These are phyloP conservation scores for Russula griseocarnosa DNA, from an alignment of 768 basidiomycete genomes.

Conservation along the genomic window DNA sequence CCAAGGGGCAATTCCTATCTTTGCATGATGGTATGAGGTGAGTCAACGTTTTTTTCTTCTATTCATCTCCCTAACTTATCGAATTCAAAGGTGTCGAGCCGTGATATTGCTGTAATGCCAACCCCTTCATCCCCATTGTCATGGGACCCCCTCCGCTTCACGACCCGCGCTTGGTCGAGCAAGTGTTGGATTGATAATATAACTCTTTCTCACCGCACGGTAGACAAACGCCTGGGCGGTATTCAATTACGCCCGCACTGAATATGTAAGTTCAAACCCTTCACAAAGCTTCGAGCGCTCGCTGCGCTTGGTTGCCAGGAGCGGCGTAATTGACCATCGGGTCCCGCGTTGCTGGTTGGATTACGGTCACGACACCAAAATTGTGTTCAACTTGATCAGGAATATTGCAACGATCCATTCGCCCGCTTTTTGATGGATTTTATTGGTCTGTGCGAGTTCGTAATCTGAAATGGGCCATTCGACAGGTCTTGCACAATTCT, in stretches of 20 bases:
- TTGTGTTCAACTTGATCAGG: neutral
- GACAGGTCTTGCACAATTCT: neutral
- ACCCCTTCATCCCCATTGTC: neutral
- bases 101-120: slow-evolving; percentile 7
- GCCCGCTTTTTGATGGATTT: neutral
- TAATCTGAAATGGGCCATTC: neutral
- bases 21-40: slow-evolving; percentile 23
- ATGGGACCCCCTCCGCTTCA: neutral
- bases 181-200: slow-evolving; percentile 9
- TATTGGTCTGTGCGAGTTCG: neutral
- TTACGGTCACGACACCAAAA: neutral
- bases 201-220: slow-evolving; percentile 17
- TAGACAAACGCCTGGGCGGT: neutral
- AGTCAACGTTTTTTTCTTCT: neutral
- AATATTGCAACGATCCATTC: slow-evolving; percentile 8
- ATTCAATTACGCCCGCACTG: neutral
- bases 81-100: neutral
- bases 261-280: neutral
- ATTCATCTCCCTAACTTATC: neutral
- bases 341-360: neutral
- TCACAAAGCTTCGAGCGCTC: neutral
- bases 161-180: neutral
- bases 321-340: neutral
- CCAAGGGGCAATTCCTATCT: slow-evolving; percentile 26
- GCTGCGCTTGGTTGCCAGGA: neutral